Conservation (phyloP, 768 basidiomycete genomes). For the Filobasidium wieringae region DNA sequence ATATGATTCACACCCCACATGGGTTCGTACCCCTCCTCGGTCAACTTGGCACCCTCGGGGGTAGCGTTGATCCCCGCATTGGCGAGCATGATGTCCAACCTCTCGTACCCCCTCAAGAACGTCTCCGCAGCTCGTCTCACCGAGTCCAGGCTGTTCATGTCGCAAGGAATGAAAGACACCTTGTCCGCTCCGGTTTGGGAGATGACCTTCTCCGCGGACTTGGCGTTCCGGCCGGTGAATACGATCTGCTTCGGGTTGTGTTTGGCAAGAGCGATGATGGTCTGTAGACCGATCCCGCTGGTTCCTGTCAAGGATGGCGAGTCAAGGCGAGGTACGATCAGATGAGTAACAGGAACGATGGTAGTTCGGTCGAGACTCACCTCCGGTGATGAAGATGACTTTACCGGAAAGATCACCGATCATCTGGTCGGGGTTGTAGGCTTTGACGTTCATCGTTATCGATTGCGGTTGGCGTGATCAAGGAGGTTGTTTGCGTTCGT, state of each 20-base stretch:
- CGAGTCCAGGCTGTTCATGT: background rate
- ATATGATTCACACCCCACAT: background rate
- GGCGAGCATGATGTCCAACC: background rate
- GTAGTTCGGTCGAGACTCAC: background rate
- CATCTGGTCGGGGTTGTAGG: background rate
- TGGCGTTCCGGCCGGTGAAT: background rate
- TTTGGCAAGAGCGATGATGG: background rate
- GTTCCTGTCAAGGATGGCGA: background rate
- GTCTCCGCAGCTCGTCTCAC: background rate
- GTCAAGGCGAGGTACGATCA: no score
- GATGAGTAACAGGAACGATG: no score
- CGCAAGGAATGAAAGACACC: background rate
- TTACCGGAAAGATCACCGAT: background rate
- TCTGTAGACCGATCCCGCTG: background rate
- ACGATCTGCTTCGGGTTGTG: background rate
- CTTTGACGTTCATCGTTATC: background rate
- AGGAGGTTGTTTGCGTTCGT: no score
- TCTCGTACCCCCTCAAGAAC: background rate
- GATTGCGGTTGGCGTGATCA: no score
- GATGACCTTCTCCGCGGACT: background rate
- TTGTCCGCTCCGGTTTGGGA: background rate
- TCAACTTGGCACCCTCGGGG: background rate
- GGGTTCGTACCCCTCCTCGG: background rate
- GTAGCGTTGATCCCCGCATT: background rate
- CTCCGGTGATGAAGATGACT: background rate